These are phyloP conservation scores for Epithemia pelagica DNA, from an alignment of 108 stramenopile genomes.

Conservation along the genomic window DNA sequence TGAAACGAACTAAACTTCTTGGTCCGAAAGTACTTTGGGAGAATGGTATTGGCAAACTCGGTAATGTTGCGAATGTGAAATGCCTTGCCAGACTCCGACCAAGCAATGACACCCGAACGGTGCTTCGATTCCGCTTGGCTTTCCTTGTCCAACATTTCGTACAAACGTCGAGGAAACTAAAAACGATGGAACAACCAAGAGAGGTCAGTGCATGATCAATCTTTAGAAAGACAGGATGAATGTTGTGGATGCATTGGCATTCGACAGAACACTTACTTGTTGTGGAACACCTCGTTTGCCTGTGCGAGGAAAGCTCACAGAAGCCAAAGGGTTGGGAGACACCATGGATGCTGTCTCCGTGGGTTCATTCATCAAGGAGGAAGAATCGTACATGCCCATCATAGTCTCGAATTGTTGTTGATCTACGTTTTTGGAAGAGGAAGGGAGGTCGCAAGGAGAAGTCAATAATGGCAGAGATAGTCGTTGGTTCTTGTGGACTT, in stretches of 20 bases:
- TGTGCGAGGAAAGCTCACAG: constrained; percentile 54
- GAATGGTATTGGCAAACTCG: constrained; percentile 55
- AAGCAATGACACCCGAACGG: constrained; percentile 25
- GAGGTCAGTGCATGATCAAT: too few species aligned
- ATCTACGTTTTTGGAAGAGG: neutral
- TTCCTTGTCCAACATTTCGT: constrained; percentile 75
- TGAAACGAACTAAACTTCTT: constrained; percentile 89
- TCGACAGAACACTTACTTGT: constrained; percentile 39
- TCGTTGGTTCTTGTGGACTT: neutral
- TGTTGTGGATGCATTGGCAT: too few species aligned
- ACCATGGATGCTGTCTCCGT: neutral
- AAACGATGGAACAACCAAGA: too few species aligned
- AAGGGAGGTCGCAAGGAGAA: neutral
- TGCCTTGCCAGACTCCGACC: constrained; percentile 71
- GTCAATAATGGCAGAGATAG: neutral
- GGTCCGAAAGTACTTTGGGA: constrained; percentile 87
- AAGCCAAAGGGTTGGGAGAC: constrained; percentile 6
- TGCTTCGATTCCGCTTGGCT: constrained; percentile 12
- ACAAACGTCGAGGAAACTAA: constrained; percentile 63
- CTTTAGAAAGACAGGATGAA: too few species aligned
- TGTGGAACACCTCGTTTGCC: constrained; percentile 84
- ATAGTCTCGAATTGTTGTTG: too few species aligned
- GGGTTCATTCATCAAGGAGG: too few species aligned
- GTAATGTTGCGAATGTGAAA: constrained; percentile 71
- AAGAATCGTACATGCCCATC: too few species aligned